These are phyloP conservation scores for Fraxinus nigra DNA, from an alignment of 305 asterid species.

Conservation along the genomic window DNA sequence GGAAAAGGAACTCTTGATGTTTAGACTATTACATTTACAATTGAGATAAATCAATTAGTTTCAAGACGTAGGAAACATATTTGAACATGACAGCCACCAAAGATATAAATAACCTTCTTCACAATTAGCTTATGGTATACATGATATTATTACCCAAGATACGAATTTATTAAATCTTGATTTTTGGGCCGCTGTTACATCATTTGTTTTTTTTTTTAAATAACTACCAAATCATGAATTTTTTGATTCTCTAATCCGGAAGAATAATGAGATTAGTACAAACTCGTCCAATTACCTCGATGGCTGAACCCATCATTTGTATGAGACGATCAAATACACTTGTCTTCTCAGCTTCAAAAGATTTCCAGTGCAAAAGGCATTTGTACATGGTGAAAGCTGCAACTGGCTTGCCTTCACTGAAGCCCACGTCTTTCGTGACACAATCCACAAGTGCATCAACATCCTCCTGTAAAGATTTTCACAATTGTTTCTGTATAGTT, in stretches of 20 bases:
- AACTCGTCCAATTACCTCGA: constrained; percentile 59
- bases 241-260: background rate
- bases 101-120: background rate
- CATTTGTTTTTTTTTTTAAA: background rate
- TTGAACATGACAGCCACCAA: background rate
- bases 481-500: constrained; percentile 18
- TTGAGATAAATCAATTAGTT: background rate
- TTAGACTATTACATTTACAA: background rate
- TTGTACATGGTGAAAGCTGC: constrained; percentile 97
- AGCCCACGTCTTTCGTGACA: constrained; percentile 82
- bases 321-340: constrained; percentile 98
- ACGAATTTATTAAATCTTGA: background rate
- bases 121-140: background rate
- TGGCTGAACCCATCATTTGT: constrained; percentile 95
- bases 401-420: constrained; percentile 97
- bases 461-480: constrained; percentile 72
- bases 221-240: background rate
- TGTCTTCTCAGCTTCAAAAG: constrained; percentile 98
- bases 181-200: background rate
- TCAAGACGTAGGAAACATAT: background rate
- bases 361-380: constrained; percentile 97
- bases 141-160: background rate
- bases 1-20: background rate
- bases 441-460: constrained; percentile 90
- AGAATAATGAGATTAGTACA: background rate